Evolutionary conservation across 345 rosid species (phyloP).

Genomic region (Passiflora organensis): DNA sequence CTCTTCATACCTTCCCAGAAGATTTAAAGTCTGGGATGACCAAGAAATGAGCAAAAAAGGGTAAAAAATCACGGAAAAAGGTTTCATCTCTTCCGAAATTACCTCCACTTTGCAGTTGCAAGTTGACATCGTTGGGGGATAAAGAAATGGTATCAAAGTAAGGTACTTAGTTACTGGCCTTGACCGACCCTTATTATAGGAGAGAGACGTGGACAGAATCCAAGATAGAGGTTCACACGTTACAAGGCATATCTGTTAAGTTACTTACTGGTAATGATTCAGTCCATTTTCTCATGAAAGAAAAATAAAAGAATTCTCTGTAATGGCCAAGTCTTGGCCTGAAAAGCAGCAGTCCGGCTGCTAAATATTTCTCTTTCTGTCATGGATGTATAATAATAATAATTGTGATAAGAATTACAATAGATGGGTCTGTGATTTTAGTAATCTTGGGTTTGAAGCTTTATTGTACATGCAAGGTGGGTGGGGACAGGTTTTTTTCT

Average conservation of each 20-base stretch:
- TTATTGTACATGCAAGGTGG: constrained; percentile 14
- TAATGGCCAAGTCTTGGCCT: neutral
- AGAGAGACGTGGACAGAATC: constrained; percentile 12
- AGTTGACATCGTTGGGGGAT: neutral
- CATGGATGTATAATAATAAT: constrained; percentile 15
- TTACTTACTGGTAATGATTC: neutral
- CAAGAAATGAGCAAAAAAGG: too few relatives aligned
- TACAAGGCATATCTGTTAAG: too few relatives aligned
- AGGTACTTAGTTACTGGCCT: constrained; percentile 5
- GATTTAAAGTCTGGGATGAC: too few relatives aligned
- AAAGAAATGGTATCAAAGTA: neutral
- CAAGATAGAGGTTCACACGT: constrained; percentile 4
- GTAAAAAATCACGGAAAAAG: constrained; percentile 4
- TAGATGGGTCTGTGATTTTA: constrained; percentile 25
- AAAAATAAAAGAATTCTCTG: too few relatives aligned
- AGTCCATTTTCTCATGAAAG: constrained; percentile 5
- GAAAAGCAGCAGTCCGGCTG: neutral
- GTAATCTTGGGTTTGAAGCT: constrained; percentile 23
- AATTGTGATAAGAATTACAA: constrained; percentile 10
- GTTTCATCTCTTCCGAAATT: constrained; percentile 2
- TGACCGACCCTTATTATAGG: neutral
- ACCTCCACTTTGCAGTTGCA: constrained; percentile 1
- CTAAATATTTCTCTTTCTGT: constrained; percentile 10
- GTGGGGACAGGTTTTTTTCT: neutral
- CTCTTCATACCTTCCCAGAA: too few relatives aligned